Evolutionary conservation across 495 filamentous ascomycete species (phyloP), one percentile per base, ranked within the genome.

Genomic region (Corynascus novoguineensis): DNA sequence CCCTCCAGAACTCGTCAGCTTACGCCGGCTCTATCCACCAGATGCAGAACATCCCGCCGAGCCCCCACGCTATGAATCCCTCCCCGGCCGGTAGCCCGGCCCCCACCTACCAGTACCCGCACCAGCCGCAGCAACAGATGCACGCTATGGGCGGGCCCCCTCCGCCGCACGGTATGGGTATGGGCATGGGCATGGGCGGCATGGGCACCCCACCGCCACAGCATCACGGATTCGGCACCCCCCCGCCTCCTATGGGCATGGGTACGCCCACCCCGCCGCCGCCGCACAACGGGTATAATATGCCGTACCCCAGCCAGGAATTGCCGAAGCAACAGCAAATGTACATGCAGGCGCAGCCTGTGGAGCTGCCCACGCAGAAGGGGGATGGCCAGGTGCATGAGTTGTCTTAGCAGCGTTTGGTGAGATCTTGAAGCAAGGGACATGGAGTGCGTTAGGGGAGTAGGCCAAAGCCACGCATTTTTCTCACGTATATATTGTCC

Each of bases 361-460:
- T 46, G 17, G 61, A 64, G 50, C 12, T 64, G 46, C 44, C 53
- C 0, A 64, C 61, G 2, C 57, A 64, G 37, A 22, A 54, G 12
- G 58, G 58, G 2, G 61, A 64, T 22, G 61, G 61, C 11, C 53
- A 64, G 61, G 42, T 60, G 29, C 52, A 59, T 28, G 61, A 64
- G 51, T n/a, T 58, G 31, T 31, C 49, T 6, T 63, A 54, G 24
- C 14, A 31, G 29, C 3, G 19, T 0, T 49, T 49, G 1, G 4
- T 11, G 2, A 4, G 19, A 42, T 9, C 11, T 45, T 5, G 40
- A 12, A 12, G 27, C 15, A 2, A 14, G 42, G 42, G 0, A 2
- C 1, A 0, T 15, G 10, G 24, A 8, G 35, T 38, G 35, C 1
- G 9, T 38, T 38, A n/a, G n/a, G n/a, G n/a, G n/a, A n/a, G n/a